A percentile compares a stretch with the other conserved stretches of the same genome.
phyloP scores from a whole-genome alignment of 371 early-diverging fungal species.

The Rhizopus stolonifer region DNA sequence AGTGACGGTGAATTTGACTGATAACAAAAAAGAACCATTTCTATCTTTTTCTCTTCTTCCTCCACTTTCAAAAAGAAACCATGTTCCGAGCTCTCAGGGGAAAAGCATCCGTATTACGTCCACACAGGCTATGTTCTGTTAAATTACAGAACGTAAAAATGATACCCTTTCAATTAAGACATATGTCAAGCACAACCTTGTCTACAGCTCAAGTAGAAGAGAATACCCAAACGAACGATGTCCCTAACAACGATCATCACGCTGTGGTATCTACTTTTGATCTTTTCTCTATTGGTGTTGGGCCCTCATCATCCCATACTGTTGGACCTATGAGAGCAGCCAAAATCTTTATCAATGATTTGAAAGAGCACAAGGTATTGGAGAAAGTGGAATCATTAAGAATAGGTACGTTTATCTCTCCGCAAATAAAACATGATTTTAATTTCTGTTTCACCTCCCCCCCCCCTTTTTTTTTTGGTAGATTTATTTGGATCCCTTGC shows the following conservation, averaged over 20 bases:
- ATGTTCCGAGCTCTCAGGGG: background rate
- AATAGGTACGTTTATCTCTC: conserved; percentile 46
- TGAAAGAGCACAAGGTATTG: conserved; percentile 72
- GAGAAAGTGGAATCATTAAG: conserved; percentile 70
- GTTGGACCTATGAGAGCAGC: conserved; percentile 97
- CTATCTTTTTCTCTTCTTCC: background rate
- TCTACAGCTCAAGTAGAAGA: conserved; percentile 10
- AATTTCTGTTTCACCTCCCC: too few species aligned
- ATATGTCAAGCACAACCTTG: conserved; percentile 5
- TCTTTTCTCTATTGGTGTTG: conserved; percentile 93
- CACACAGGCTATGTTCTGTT: background rate
- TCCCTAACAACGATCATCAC: conserved; percentile 52
- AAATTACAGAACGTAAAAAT: background rate
- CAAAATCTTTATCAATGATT: conserved; percentile 87
- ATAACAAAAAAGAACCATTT: background rate
- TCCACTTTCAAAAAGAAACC: background rate
- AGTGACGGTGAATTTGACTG: background rate
- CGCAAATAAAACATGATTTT: too few species aligned
- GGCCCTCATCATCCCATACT: conserved; percentile 89
- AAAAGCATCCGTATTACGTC: background rate
- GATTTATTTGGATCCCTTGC: conserved; percentile 94
- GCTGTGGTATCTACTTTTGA: conserved; percentile 95
- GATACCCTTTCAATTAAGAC: background rate
- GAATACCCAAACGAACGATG: background rate
- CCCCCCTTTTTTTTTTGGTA: too few species aligned